These are phyloP conservation scores for Neurospora pannonica DNA, from an alignment of 495 filamentous ascomycete species.

Conservation along the genomic window DNA sequence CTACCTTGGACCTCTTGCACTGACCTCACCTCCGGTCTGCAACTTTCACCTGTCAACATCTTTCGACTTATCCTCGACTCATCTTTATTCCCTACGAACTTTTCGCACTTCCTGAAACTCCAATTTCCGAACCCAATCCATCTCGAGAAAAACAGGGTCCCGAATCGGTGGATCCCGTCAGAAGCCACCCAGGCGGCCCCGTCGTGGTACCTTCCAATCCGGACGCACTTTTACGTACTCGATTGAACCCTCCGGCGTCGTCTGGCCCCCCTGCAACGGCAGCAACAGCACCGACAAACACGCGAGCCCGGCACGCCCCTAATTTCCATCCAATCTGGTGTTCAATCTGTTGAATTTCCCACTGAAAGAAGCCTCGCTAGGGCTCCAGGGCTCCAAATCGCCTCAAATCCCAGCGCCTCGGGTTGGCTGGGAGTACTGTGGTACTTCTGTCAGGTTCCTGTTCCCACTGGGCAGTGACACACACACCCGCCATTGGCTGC, in stretches of 20 bases:
- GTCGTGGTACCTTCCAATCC: background rate
- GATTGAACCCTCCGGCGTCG: background rate
- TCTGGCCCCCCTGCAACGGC: background rate
- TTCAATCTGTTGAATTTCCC: background rate
- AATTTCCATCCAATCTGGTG: background rate
- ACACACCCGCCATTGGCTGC: background rate
- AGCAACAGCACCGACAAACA: background rate
- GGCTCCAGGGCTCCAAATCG: background rate
- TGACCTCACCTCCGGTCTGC: background rate
- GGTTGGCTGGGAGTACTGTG: background rate
- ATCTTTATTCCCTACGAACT: background rate
- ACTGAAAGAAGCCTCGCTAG: background rate
- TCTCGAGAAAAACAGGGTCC: background rate
- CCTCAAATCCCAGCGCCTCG: background rate
- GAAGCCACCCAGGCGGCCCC: background rate
- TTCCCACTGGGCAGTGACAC: background rate
- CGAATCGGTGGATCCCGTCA: background rate
- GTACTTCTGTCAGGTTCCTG: background rate
- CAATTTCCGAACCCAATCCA: background rate
- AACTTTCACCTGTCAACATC: background rate
- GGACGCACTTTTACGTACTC: background rate
- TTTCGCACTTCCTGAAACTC: background rate
- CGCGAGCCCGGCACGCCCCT: background rate
- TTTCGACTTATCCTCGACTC: background rate
- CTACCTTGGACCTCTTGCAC: background rate